These are phyloP conservation scores for Chytridiales sp. DNA, from an alignment of 371 early-diverging fungal genomes.

Conservation along the genomic window DNA sequence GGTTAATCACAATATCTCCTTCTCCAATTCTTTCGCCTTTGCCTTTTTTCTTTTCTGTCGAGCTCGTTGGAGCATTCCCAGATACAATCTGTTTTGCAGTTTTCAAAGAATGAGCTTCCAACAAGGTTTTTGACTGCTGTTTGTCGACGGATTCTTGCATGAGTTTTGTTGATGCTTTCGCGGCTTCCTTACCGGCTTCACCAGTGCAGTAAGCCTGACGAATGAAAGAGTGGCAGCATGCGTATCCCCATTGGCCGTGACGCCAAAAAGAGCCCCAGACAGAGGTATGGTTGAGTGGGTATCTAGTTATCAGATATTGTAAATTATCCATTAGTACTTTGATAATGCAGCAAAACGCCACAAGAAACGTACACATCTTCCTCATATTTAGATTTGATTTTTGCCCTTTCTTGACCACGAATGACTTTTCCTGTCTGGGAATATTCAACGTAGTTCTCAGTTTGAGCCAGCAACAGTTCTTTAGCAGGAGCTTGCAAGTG, in stretches of 20 bases:
- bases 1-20: slow-evolving; percentile 51
- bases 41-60: slow-evolving; percentile 4
- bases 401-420: slow-evolving; percentile 77
- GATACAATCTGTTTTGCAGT: slow-evolving; percentile 20
- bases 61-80: not conserved
- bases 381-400: slow-evolving; percentile 79
- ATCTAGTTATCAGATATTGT: slow-evolving; percentile 55
- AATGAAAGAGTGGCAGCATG: slow-evolving; percentile 81
- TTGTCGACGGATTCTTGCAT: slow-evolving; percentile 7
- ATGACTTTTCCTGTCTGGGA: slow-evolving; percentile 89
- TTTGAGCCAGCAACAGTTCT: slow-evolving; percentile 82
- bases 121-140: slow-evolving; percentile 15
- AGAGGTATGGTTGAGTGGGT: slow-evolving; percentile 71
- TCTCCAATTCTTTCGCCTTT: slow-evolving; percentile 42
- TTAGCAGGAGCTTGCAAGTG: slow-evolving; percentile 86
- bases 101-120: slow-evolving; percentile 27
- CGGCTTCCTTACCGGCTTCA: slow-evolving; percentile 73
- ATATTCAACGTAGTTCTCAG: slow-evolving; percentile 94
- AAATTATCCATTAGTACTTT: slow-evolving; percentile 2
- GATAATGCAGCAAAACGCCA: not conserved
- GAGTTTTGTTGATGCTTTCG: slow-evolving; percentile 37
- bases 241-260: slow-evolving; percentile 95
- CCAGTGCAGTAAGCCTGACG: slow-evolving; percentile 84
- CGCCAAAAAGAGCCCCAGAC: slow-evolving; percentile 96
- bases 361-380: slow-evolving; percentile 74